Evolutionary conservation across 208 protist species (phyloP), one percentile per base, ranked within the genome.

Genomic region (Trypanosoma theileri): DNA sequence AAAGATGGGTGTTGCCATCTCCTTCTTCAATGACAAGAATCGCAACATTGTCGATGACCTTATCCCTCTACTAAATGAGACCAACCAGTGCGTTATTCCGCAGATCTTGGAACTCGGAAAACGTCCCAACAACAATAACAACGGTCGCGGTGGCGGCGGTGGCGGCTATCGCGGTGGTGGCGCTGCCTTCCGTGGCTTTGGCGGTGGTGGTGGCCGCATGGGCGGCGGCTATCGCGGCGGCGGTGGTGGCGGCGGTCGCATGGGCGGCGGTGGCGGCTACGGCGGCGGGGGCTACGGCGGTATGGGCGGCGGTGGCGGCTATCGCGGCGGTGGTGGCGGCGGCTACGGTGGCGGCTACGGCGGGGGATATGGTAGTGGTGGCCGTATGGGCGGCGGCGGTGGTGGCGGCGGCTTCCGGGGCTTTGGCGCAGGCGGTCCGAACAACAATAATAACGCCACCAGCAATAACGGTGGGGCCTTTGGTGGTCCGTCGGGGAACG

Each of bases 21-120:
- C 98, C 41, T 98, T 99, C 81, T 97, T 99, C 70, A 96, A 96
- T 66, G 91, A 96, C 22, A 96, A 96, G 82, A 96, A 96, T 77
- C 82, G 81, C 74, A 96, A 96, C 75, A 74, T 96, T 67, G 91
- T 94, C 51, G 85, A 96, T 66, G 88, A 92, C 66, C 84, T 96
- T 50, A 88, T 96, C 59, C 78, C 88, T 21, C 79, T 96, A 53
- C 78, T 96, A 16, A 77, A 81, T 50, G 91, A 96, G 66, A 94
- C 91, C 31, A 88, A 92, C 63, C 91, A 96, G 79, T 71, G 22
- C 13, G 77, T 96, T 19, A 73, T 89, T 58, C 85, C 81, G 6
- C 69, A 94, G 73, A 66, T 96, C 17, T 79, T 84, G 80, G 82
- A 79, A 14, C 77, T 96, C 8, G 84, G 79, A 16, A 96, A 96